phyloP scores from a whole-genome alignment of 345 rosid species.

The Excoecaria cochinchinensis region DNA sequence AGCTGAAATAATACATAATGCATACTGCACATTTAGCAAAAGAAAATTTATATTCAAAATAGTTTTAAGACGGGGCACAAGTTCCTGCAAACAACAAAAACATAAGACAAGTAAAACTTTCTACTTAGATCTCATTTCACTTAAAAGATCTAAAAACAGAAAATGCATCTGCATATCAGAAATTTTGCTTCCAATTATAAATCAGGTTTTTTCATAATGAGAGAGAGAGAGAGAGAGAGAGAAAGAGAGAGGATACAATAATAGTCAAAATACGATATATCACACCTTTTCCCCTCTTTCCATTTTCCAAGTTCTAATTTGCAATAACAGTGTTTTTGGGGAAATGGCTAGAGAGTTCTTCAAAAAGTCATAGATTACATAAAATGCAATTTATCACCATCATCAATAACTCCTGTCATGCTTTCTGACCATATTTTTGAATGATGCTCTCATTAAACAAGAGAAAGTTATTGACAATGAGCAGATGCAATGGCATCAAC shows the following conservation, averaged over 20 bases:
- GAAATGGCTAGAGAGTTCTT: not conserved
- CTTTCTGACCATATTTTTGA: not conserved
- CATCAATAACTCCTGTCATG: not conserved
- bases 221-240: not conserved
- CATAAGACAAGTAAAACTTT: not conserved
- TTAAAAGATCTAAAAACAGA: not conserved
- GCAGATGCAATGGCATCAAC: not conserved
- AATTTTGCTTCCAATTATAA: not conserved
- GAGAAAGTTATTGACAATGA: not conserved
- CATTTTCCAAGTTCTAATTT: not conserved
- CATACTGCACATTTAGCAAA: not conserved
- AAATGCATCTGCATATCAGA: not conserved
- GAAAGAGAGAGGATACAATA: not conserved
- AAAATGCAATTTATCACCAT: not conserved
- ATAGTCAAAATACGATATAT: not conserved
- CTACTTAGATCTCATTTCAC: not conserved
- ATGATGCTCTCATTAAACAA: not conserved
- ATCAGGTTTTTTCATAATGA: not conserved
- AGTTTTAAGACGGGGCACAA: not conserved
- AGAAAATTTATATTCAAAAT: not conserved
- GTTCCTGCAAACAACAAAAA: not conserved
- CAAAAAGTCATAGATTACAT: not conserved
- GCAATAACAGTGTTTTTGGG: not conserved
- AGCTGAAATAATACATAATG: not conserved
- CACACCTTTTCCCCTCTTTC: not conserved